Percentiles rank a stretch among this genome's conserved stretches.
These are phyloP conservation scores for Thalassiosira livingstoniorum DNA, from an alignment of 352 stramenopile species.

Conservation along the genomic window DNA sequence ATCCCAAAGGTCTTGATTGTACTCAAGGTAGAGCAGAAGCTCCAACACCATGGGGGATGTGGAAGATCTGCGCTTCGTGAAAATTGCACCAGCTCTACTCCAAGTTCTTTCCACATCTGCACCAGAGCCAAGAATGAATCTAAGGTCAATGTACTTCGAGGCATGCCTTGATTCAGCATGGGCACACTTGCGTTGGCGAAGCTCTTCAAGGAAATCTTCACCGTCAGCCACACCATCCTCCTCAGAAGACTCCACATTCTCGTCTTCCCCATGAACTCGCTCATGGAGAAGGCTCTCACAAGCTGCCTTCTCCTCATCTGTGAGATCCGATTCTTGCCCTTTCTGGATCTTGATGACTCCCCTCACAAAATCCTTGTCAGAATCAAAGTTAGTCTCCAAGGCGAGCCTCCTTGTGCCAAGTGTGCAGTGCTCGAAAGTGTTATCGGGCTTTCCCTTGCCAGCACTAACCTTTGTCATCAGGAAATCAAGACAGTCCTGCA, in stretches of 20 bases:
- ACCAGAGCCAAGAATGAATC: conserved; percentile 26
- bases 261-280: background rate
- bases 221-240: background rate
- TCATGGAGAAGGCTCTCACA: background rate
- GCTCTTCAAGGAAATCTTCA: conserved; percentile 4
- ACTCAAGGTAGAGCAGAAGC: conserved; percentile 35
- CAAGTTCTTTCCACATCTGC: conserved; percentile 36
- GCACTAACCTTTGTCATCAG: background rate
- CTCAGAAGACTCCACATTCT: too few relatives aligned
- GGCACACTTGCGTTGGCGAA: conserved; percentile 4
- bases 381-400: background rate
- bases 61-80: conserved; percentile 15
- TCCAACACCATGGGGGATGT: conserved; percentile 26
- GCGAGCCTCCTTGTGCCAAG: background rate
- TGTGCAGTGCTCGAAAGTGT: background rate
- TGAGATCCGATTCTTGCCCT: background rate
- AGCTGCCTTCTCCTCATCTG: background rate
- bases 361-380: conserved; percentile 7
- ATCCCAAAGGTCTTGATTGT: conserved; percentile 37
- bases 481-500: background rate
- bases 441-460: background rate
- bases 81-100: conserved; percentile 33
- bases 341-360: conserved; percentile 9
- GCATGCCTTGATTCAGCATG: conserved; percentile 6
- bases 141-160: conserved; percentile 39